A percentile compares a stretch with the other conserved stretches of the same genome.
These are phyloP conservation scores for Xanthoconium purpureum DNA, from an alignment of 768 basidiomycete genomes.

Conservation along the genomic window DNA sequence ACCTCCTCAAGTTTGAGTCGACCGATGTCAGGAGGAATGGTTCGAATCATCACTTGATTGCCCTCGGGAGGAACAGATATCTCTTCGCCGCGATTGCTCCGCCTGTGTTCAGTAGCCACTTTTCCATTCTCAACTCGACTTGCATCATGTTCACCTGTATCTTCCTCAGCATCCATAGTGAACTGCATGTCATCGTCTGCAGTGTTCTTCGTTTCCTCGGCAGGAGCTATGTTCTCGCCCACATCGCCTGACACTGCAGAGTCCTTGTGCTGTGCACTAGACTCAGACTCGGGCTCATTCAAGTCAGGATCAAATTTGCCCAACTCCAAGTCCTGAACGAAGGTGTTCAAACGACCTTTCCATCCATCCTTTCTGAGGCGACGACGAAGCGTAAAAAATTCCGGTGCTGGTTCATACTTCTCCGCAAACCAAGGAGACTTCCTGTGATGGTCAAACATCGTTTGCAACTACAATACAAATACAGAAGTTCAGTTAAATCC, in stretches of 20 bases:
- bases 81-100: slow-evolving; percentile 65
- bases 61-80: slow-evolving; percentile 69
- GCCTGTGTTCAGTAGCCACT: slow-evolving; percentile 41
- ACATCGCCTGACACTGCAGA: slow-evolving; percentile 36
- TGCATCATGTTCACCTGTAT: slow-evolving; percentile 57
- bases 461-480: slow-evolving; percentile 75
- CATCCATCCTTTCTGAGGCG: slow-evolving; percentile 84
- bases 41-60: slow-evolving; percentile 92
- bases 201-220: slow-evolving; percentile 53
- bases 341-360: slow-evolving; percentile 67
- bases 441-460: slow-evolving; percentile 93
- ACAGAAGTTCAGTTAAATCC: slow-evolving; percentile 25
- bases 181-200: slow-evolving; percentile 77
- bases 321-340: slow-evolving; percentile 75
- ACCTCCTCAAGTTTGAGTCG: slow-evolving; percentile 90
- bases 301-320: slow-evolving; percentile 84
- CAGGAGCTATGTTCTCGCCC: slow-evolving; percentile 30
- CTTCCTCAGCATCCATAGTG: slow-evolving; percentile 69
- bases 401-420: slow-evolving; percentile 82
- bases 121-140: slow-evolving; percentile 62
- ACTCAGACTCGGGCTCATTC: slow-evolving; percentile 56
- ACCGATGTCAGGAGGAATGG: slow-evolving; percentile 90
- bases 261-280: slow-evolving; percentile 54
- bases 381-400: slow-evolving; percentile 66
- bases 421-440: slow-evolving; percentile 97